Evolutionary conservation across 805 yeast species (phyloP).

Genomic region (Suhomyces faveliae): DNA sequence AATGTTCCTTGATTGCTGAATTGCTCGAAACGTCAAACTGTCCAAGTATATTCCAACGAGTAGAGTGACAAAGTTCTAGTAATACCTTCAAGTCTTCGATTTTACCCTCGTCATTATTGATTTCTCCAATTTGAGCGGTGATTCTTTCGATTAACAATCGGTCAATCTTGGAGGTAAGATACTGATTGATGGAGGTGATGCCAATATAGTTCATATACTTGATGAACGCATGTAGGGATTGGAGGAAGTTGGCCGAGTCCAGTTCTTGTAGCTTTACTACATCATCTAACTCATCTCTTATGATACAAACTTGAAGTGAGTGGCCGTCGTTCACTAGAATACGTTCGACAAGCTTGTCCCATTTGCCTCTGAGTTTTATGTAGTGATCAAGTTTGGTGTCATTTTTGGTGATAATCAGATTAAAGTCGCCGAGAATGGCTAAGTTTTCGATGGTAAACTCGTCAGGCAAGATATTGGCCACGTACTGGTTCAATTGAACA

Average conservation of each 20-base stretch:
- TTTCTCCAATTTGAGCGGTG: constrained; percentile 28
- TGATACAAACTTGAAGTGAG: neutral
- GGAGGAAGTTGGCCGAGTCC: constrained; percentile 13
- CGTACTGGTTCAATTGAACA: constrained; percentile 15
- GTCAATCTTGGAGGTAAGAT: constrained; percentile 28
- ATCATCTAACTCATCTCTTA: constrained; percentile 10
- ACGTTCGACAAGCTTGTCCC: constrained; percentile 14
- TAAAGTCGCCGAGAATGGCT: constrained; percentile 11
- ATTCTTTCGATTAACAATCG: constrained; percentile 26
- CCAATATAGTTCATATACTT: constrained; percentile 28
- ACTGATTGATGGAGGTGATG: constrained; percentile 22
- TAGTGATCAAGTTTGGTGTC: constrained; percentile 8
- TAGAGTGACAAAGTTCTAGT: constrained; percentile 17
- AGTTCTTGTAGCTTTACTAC: neutral
- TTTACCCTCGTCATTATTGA: constrained; percentile 18
- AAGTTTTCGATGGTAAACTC: constrained; percentile 11
- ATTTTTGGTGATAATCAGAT: constrained; percentile 9
- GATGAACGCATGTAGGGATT: constrained; percentile 27
- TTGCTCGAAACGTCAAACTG: constrained; percentile 11
- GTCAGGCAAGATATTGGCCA: constrained; percentile 21
- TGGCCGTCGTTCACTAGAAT: constrained; percentile 9
- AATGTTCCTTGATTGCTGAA: constrained; percentile 21
- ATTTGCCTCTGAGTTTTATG: constrained; percentile 8
- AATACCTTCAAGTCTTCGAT: constrained; percentile 20
- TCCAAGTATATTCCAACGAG: constrained; percentile 23